Percentiles rank a stretch among this genome's conserved stretches.
These are phyloP conservation scores for Rhizopogon salebrosus DNA, from an alignment of 768 basidiomycete species.

Conservation along the genomic window DNA sequence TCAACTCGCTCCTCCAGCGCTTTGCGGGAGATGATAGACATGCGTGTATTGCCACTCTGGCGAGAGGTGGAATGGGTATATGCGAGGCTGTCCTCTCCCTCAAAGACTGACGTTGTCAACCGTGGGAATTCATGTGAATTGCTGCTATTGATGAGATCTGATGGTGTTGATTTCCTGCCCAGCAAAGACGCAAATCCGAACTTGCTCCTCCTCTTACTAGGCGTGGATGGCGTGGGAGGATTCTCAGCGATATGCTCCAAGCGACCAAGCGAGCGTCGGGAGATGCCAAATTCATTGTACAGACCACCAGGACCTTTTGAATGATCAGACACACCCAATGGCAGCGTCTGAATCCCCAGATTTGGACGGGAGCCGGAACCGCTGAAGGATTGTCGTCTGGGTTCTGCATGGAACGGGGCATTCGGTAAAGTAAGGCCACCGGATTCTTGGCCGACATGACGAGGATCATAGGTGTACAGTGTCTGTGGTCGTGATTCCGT, in stretches of 20 bases:
- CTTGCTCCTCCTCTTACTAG: slow-evolving; percentile 64
- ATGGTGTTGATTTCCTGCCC: slow-evolving; percentile 43
- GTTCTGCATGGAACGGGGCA: slow-evolving; percentile 58
- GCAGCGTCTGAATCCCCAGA: slow-evolving; percentile 46
- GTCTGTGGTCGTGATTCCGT: slow-evolving; percentile 58
- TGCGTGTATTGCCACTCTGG: slow-evolving; percentile 47
- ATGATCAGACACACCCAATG: slow-evolving; percentile 32
- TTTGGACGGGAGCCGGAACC: slow-evolving; percentile 59
- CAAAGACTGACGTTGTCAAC: slow-evolving; percentile 37
- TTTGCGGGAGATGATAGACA: slow-evolving; percentile 65
- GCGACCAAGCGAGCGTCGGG: slow-evolving; percentile 51
- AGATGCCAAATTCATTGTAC: slow-evolving; percentile 74
- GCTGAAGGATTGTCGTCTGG: slow-evolving; percentile 71
- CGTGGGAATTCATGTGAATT: slow-evolving; percentile 44
- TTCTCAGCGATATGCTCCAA: slow-evolving; percentile 27
- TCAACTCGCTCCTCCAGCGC: slow-evolving; percentile 75
- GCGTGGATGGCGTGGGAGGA: slow-evolving; percentile 24
- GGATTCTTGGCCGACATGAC: slow-evolving; percentile 36
- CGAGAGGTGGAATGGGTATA: slow-evolving; percentile 48
- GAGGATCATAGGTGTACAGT: slow-evolving; percentile 56
- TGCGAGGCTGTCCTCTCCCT: slow-evolving; percentile 43
- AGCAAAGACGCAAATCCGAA: slow-evolving; percentile 66
- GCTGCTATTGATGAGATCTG: slow-evolving; percentile 28
- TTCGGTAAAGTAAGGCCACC: slow-evolving; percentile 58
- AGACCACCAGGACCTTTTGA: slow-evolving; percentile 28